A percentile compares a stretch with the other conserved stretches of the same genome.
phyloP scores from a whole-genome alignment of 129 eudicot genomes.

The Flaveria bidentis region DNA sequence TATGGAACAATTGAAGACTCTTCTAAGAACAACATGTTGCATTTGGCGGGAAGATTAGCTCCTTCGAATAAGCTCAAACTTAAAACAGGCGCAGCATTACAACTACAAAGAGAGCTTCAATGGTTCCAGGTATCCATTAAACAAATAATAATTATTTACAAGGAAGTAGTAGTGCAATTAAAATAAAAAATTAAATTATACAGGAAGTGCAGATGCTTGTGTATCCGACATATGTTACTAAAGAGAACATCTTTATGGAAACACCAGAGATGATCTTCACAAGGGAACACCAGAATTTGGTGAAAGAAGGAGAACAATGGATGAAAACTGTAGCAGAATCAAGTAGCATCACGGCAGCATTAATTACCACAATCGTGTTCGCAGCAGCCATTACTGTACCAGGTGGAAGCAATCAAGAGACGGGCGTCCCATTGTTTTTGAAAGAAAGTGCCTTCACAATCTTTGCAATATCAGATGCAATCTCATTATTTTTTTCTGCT shows the following conservation, averaged over 20 bases:
- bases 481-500: conserved; percentile 30
- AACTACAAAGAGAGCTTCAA: conserved; percentile 34
- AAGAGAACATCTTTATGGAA: background rate
- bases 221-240: background rate
- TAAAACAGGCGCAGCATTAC: conserved; percentile 22
- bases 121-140: conserved; percentile 24
- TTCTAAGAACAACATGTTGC: conserved; percentile 24
- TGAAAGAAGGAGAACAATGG: conserved; percentile 21
- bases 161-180: background rate
- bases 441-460: conserved; percentile 13
- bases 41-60: conserved; percentile 24
- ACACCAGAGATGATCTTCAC: conserved; percentile 23
- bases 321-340: conserved; percentile 24
- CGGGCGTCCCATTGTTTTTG: conserved; percentile 16
- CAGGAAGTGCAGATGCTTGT: conserved; percentile 21
- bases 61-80: background rate
- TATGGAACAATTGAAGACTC: background rate
- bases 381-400: conserved; percentile 28
- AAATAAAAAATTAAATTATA: background rate
- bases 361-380: conserved; percentile 34
- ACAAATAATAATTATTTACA: background rate
- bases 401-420: background rate
- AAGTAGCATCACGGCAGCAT: conserved; percentile 26
- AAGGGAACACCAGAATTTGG: conserved; percentile 7
- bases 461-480: conserved; percentile 31